phyloP scores from a whole-genome alignment of 495 filamentous ascomycete genomes.

The Cercophora samala region DNA sequence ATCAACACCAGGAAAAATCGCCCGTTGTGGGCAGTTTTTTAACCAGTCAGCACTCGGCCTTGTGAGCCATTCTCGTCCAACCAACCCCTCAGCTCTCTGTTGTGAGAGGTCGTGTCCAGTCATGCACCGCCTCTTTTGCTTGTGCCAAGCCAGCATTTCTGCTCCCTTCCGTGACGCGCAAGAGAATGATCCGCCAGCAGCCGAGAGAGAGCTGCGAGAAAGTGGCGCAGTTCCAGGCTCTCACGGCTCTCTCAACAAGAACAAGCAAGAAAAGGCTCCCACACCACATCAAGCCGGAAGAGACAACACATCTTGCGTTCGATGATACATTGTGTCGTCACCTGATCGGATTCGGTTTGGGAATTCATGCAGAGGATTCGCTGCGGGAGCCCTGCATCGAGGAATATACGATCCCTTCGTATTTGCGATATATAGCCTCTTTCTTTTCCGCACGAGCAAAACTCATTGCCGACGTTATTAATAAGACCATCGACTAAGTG shows the following conservation, averaged over 20 bases:
- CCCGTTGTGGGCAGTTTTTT: not conserved
- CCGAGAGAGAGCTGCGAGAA: not conserved
- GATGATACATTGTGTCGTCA: conserved; percentile 32
- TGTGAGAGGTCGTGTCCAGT: not conserved
- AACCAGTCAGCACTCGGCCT: not conserved
- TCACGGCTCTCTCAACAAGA: conserved; percentile 1
- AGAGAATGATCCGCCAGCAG: not conserved
- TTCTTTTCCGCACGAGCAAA: conserved; percentile 10
- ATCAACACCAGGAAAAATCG: not conserved
- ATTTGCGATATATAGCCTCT: conserved; percentile 27
- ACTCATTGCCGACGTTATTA: conserved; percentile 24
- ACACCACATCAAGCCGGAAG: conserved; percentile 3
- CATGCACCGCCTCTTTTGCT: conserved; percentile 2
- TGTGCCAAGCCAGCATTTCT: not conserved
- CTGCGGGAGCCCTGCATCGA: conserved; percentile 14
- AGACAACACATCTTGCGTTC: conserved; percentile 32
- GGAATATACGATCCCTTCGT: conserved; percentile 11
- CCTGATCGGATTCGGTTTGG: conserved; percentile 30
- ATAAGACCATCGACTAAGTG: conserved; percentile 26
- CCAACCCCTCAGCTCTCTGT: not conserved
- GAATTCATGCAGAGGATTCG: conserved; percentile 25
- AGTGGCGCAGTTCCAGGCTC: conserved; percentile 9
- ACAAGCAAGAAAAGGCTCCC: not conserved
- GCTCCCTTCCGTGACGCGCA: not conserved
- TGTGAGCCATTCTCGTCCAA: not conserved